Evolutionary conservation across 176 grass and related monocot species (phyloP).

Genomic region (Thalia dealbata): DNA sequence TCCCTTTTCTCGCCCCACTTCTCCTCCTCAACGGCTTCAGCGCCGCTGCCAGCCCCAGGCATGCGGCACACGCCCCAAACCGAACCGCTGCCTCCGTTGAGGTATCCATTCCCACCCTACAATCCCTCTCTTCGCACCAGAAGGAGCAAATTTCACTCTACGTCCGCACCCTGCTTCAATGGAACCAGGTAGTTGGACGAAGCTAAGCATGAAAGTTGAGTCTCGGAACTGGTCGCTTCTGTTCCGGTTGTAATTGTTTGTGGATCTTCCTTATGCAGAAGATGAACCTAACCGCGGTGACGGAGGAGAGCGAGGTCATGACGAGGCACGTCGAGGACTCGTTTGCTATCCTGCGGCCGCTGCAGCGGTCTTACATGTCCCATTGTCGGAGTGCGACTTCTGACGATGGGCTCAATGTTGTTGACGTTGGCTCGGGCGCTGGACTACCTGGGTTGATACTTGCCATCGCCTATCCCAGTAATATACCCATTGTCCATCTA

Average conservation of each 20-base stretch:
- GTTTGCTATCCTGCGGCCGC: slow-evolving; percentile 46
- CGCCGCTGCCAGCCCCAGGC: not conserved
- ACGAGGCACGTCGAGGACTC: slow-evolving; percentile 69
- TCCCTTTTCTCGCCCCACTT: not conserved
- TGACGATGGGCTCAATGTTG: slow-evolving; percentile 32
- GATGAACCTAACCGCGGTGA: slow-evolving; percentile 90
- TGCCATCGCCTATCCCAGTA: slow-evolving; percentile 70
- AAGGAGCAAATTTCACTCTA: slow-evolving; percentile 68
- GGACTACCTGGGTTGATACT: slow-evolving; percentile 66
- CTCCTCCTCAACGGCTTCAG: not conserved
- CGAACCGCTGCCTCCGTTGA: not conserved
- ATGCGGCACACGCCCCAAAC: not conserved
- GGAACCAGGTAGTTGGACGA: slow-evolving; percentile 52
- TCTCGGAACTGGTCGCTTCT: not conserved
- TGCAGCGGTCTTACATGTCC: slow-evolving; percentile 37
- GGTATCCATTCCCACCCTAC: not conserved
- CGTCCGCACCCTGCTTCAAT: slow-evolving; percentile 54
- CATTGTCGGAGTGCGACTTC: slow-evolving; percentile 17
- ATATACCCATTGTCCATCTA: not conserved
- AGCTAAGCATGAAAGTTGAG: not conserved
- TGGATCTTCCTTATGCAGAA: slow-evolving; percentile 29
- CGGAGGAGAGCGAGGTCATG: slow-evolving; percentile 67
- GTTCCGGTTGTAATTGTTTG: not conserved
- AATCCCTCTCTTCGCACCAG: slow-evolving; percentile 43
- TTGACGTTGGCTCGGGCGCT: slow-evolving; percentile 76